Evolutionary conservation across 495 filamentous ascomycete species (phyloP), one percentile per base, ranked within the genome.

Genomic region (Aspergillus homomorphus): DNA sequence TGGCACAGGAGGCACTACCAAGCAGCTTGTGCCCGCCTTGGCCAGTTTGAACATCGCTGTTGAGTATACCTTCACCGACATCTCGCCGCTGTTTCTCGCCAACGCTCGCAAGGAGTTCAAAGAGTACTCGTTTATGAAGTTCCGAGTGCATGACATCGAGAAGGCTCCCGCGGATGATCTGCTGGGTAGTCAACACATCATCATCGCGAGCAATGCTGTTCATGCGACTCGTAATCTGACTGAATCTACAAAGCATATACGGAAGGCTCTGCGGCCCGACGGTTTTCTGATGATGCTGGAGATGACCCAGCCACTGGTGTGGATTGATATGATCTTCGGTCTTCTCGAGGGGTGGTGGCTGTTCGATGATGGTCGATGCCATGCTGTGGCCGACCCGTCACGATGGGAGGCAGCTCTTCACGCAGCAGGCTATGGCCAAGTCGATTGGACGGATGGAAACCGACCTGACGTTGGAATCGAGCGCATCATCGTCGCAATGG

Each of bases 281-380:
- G 81, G 80, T 0, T 62, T 76, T 30, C 33, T 83, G 0, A 63
- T 65, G 14, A 57, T 83, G 19, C 42, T 79, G 0, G 82, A 84
- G 63, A 58, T 81, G 20, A 82, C 76, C 0, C 56, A 60, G 14
- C 68, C 62, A 7, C 7, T 80, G 1, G 58, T 49, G 24, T 81
- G 73, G 71, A 63, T 75, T 3, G 77, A 81, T 53, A 15, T 80
- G 0, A 66, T 80, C 22, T 81, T 77, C 49, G 80, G 80, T 1
- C 58, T 77, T 2, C 61, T 82, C 3, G 78, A 81, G 22, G 80
- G 78, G 6, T 81, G 78, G 77, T 82, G 80, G 80, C 53, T 72
- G 0, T 78, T 75, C 51, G 59, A 77, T 18, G 80, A 80, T 50
- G 80, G 74, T 7, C 72, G 78, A 0, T 38, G 54, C 18, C 75